Evolutionary conservation across 2,329 filamentous ascomycete species (phyloP).

Genomic region (Zymoseptoria pseudotritici): DNA sequence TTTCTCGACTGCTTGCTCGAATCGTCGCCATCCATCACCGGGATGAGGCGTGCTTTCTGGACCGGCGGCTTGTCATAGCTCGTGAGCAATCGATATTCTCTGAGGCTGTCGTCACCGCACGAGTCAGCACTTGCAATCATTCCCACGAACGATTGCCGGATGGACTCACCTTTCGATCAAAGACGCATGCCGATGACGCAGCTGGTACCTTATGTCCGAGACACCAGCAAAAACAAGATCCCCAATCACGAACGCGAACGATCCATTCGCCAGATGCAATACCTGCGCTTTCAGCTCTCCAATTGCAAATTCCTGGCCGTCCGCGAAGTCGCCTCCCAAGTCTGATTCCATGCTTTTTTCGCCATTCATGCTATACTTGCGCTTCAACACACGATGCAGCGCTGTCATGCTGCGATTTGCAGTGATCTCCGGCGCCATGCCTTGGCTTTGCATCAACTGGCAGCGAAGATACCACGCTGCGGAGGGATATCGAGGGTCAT

Average conservation of each 20-base stretch:
- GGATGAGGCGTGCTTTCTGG: conserved; percentile 11
- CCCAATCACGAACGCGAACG: conserved; percentile 16
- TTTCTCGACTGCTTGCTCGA: conserved; percentile 7
- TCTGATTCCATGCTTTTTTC: neutral
- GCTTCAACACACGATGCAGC: conserved; percentile 15
- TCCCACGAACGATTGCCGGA: neutral
- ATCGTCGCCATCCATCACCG: conserved; percentile 9
- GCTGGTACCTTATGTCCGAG: conserved; percentile 10
- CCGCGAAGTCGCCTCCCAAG: conserved; percentile 2
- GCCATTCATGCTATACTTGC: conserved; percentile 18
- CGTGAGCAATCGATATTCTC: conserved; percentile 13
- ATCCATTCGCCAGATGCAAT: conserved; percentile 11
- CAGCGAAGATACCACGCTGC: conserved; percentile 20
- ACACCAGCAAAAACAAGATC: conserved; percentile 15
- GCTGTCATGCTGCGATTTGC: conserved; percentile 12
- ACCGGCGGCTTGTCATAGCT: conserved; percentile 11
- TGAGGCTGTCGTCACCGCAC: conserved; percentile 2
- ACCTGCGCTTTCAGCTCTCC: conserved; percentile 12
- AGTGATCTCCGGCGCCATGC: conserved; percentile 13
- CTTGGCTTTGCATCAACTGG: conserved; percentile 12
- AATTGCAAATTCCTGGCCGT: conserved; percentile 16
- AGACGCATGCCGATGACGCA: conserved; percentile 3
- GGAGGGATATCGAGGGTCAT: conserved; percentile 11
- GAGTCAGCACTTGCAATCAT: neutral
- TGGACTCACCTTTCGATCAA: conserved; percentile 2